A percentile compares a stretch with the other conserved stretches of the same genome.
These are phyloP conservation scores for Mycena polygramma DNA, from an alignment of 768 basidiomycete genomes.

Conservation along the genomic window DNA sequence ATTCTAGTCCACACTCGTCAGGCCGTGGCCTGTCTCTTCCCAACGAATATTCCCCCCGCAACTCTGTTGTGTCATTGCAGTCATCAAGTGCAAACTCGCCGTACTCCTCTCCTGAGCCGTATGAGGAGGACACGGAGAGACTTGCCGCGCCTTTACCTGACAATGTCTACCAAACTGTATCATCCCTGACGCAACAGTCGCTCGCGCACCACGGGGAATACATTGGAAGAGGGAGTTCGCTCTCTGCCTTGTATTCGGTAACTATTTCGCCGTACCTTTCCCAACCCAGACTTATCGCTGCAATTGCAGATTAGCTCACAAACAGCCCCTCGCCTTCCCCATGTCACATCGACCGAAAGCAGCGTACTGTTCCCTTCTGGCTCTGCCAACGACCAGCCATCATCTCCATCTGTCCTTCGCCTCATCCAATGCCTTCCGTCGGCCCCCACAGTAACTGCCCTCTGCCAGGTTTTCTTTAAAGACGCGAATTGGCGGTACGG, in stretches of 20 bases:
- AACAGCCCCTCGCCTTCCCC: conserved; percentile 51
- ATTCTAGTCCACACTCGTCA: conserved; percentile 40
- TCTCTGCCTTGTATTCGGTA: conserved; percentile 63
- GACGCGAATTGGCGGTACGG: conserved; percentile 66
- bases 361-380: conserved; percentile 36
- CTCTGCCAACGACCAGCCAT: conserved; percentile 20
- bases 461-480: conserved; percentile 57
- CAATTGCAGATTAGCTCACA: conserved; percentile 51
- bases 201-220: conserved; percentile 64
- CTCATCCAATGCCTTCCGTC: conserved; percentile 52
- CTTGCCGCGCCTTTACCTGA: conserved; percentile 45
- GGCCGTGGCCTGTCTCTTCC: conserved; percentile 32
- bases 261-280: conserved; percentile 23
- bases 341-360: conserved; percentile 57
- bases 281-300: conserved; percentile 16
- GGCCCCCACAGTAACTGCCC: conserved; percentile 47
- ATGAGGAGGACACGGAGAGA: conserved; percentile 34
- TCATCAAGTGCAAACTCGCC: conserved; percentile 36
- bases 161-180: conserved; percentile 55
- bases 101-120: conserved; percentile 39
- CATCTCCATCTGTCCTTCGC: conserved; percentile 43
- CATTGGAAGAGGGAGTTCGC: conserved; percentile 60
- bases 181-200: conserved; percentile 58
- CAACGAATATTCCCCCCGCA: conserved; percentile 32
- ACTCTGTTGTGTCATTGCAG: conserved; percentile 38